Evolutionary conservation across 1,284 basidiomycete species (phyloP).

Genomic region (Clitocybe nebularis): DNA sequence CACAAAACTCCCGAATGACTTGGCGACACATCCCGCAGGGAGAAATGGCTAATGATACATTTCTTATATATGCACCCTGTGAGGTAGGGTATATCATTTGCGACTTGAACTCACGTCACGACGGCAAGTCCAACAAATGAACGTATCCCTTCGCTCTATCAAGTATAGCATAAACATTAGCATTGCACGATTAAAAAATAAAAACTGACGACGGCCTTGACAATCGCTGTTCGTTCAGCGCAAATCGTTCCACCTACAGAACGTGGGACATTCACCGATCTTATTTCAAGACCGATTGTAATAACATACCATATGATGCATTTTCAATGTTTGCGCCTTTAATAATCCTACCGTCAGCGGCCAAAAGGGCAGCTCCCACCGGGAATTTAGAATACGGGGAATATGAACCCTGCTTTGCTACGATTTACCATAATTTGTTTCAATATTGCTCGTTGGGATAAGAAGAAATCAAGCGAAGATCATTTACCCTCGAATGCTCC

Average conservation of each 20-base stretch:
- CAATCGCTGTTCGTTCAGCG: conserved; percentile 85
- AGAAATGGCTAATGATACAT: conserved; percentile 62
- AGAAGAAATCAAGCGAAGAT: not conserved
- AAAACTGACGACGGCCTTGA: conserved; percentile 75
- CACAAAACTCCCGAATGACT: conserved; percentile 86
- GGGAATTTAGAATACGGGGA: conserved; percentile 83
- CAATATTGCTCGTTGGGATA: not conserved
- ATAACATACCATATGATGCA: conserved; percentile 72
- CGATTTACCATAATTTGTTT: too few relatives aligned
- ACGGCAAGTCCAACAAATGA: conserved; percentile 74
- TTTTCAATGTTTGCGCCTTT: conserved; percentile 90
- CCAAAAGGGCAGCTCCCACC: conserved; percentile 82
- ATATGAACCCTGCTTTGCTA: conserved; percentile 52
- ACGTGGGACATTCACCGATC: conserved; percentile 8
- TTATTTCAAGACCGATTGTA: too few relatives aligned
- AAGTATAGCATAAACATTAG: conserved; percentile 7
- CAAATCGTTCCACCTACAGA: conserved; percentile 72
- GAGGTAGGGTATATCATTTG: too few relatives aligned
- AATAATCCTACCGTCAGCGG: conserved; percentile 66
- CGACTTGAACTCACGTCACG: conserved; percentile 46
- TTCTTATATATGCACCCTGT: too few relatives aligned
- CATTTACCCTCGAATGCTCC: not conserved
- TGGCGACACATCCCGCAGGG: conserved; percentile 94
- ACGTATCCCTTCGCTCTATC: conserved; percentile 72
- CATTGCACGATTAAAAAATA: conserved; percentile 4